phyloP scores from a whole-genome alignment of 2,329 filamentous ascomycete genomes.

The Pezicula rhizophila region DNA sequence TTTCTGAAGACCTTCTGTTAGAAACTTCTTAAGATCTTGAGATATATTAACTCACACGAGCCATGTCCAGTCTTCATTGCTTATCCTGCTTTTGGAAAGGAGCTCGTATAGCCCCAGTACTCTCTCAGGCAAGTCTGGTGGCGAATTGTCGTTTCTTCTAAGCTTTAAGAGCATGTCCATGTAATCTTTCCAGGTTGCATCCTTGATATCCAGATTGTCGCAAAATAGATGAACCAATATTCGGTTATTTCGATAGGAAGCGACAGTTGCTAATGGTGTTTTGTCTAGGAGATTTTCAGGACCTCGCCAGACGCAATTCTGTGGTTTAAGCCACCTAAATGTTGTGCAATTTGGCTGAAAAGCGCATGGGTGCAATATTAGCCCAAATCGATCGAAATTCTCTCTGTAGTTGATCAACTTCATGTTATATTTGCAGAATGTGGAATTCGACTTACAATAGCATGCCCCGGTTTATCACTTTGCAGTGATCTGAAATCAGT shows the following conservation, averaged over 20 bases:
- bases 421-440: no score
- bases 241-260: slow-evolving; percentile 9
- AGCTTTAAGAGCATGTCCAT: slow-evolving; percentile 5
- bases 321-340: slow-evolving; percentile 8
- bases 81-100: not conserved
- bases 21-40: no score
- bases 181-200: slow-evolving; percentile 14
- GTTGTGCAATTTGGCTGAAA: slow-evolving; percentile 3
- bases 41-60: not conserved
- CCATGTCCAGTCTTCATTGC: slow-evolving; percentile 1
- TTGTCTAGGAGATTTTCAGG: slow-evolving; percentile 11
- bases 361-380: slow-evolving; percentile 10
- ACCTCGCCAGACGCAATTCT: slow-evolving; percentile 11
- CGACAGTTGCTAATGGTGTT: slow-evolving; percentile 5
- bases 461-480: no score
- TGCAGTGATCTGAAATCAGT: slow-evolving; percentile 9
- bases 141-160: not conserved
- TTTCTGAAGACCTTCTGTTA: slow-evolving; percentile 1
- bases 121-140: slow-evolving; percentile 2
- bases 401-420: not conserved
- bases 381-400: not conserved
- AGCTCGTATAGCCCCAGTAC: slow-evolving; percentile 5
- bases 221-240: slow-evolving; percentile 7
- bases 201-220: slow-evolving; percentile 9
- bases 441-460: no score